These are phyloP conservation scores for Biancaea sappan DNA, from an alignment of 306 rosid species.

Conservation along the genomic window DNA sequence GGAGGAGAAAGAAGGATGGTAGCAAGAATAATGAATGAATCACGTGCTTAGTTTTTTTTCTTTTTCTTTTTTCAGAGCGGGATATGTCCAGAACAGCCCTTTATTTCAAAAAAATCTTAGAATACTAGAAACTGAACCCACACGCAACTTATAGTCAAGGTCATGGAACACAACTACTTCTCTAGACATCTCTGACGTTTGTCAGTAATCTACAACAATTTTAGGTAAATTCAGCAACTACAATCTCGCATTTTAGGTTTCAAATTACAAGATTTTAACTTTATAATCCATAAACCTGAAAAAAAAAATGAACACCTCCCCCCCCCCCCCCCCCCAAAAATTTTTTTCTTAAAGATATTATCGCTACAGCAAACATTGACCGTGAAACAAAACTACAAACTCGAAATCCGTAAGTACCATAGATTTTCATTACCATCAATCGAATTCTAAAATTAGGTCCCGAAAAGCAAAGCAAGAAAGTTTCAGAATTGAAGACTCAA, in stretches of 20 bases:
- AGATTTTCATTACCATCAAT: neutral
- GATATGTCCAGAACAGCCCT: no score
- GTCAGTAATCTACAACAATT: neutral
- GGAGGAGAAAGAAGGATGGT: neutral
- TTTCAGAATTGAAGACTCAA: neutral
- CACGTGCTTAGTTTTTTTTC: neutral
- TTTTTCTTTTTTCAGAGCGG: no score
- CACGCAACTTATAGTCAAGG: neutral
- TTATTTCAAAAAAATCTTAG: no score
- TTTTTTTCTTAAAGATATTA: neutral
- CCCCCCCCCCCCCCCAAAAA: no score
- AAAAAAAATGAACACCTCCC: no score
- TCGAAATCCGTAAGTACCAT: neutral
- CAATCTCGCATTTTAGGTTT: neutral
- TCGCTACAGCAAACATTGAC: no score
- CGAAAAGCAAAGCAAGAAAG: neutral
- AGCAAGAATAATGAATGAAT: no score
- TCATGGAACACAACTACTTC: neutral
- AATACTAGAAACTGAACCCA: no score
- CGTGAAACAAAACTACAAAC: neutral
- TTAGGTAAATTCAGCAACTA: neutral
- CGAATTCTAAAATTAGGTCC: neutral
- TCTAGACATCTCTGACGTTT: neutral
- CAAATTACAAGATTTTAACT: neutral
- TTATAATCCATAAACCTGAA: neutral